Base-by-base conservation (phyloP, 306 rosid species). In the Begonia loranthoides region DNA sequence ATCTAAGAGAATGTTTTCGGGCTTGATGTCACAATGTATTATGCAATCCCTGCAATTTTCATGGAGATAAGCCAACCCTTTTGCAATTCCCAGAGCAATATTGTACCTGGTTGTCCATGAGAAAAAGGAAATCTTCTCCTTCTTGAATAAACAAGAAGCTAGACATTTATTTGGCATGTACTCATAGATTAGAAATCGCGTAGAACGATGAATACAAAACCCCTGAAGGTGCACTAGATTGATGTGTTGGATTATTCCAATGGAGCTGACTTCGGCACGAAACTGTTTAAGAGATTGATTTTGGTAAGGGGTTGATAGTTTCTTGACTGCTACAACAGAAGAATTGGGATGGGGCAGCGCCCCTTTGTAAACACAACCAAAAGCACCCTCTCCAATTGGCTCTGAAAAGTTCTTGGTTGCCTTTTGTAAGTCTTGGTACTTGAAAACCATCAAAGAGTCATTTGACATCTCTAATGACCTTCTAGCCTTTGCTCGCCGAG, bases 11-110 rank as follows among this genome's bases (percentile, higher is more conserved):
- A 73, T 66, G 50, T 77, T 77, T 14, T 69, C 79, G 6, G 76
- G 79, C 65, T 77, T 77, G 62, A 77, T 73, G 41, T 77, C 79
- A 46, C 70, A 70, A 44, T 68, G 73, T 13, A 65, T 68, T 41
- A 65, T 71, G 64, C 84, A 78, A 9, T 74, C 73, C 51, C 70
- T 62, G 50, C 78, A 74, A 34, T 69, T 53, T 48, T 71, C 64
- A 4, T 68, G 78, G 17, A 78, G 61, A 41, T 78, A 74, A 45
- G 71, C 52, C 44, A 77, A 57, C 28, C 79, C 79, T 60, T 56
- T 65, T 3, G 79, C 76, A 10, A 50, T 69, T 12, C 70, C 71
- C 57, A 69, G 28, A 34, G 73, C 71, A 61, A 72, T 72, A 13
- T 62, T 54, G 58, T 69, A 66, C 58, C 79, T 59, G 40, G 48